phyloP scores from a whole-genome alignment of 2,329 filamentous ascomycete species.

The Gnomoniopsis smithogilvyi region DNA sequence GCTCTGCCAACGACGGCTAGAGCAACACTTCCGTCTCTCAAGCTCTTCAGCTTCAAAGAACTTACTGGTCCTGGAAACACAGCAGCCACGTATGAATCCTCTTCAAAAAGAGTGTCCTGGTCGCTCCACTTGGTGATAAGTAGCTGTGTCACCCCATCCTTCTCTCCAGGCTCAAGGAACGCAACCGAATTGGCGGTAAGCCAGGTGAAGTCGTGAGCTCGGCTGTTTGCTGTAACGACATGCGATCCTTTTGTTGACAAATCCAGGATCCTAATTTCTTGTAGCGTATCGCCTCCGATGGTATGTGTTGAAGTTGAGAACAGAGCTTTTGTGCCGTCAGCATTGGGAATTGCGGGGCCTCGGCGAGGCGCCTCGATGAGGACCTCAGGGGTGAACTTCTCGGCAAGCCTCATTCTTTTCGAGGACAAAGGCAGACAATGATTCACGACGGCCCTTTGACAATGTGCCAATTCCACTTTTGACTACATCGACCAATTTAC shows the following conservation, averaged over 20 bases:
- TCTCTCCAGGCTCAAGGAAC: constrained; percentile 27
- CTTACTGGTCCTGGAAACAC: constrained; percentile 31
- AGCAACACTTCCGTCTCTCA: constrained; percentile 32
- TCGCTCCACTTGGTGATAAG: constrained; percentile 21
- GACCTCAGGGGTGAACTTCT: constrained; percentile 22
- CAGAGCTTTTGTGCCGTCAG: constrained; percentile 33
- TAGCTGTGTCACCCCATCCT: constrained; percentile 29
- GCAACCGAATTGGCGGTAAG: constrained; percentile 31
- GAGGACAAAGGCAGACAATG: not conserved
- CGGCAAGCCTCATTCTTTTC: not conserved
- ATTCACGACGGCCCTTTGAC: not conserved
- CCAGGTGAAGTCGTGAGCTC: constrained; percentile 33
- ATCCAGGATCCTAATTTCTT: constrained; percentile 32
- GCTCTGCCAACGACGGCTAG: constrained; percentile 34
- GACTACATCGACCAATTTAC: not conserved
- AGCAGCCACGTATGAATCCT: constrained; percentile 25
- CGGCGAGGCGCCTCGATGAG: constrained; percentile 21
- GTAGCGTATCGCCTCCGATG: constrained; percentile 29
- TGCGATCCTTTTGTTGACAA: constrained; percentile 27
- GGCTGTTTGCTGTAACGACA: constrained; percentile 25
- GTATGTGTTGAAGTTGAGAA: constrained; percentile 34
- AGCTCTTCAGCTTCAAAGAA: constrained; percentile 30
- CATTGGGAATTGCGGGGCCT: constrained; percentile 31
- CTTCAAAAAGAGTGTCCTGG: constrained; percentile 18
- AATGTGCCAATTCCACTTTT: too few relatives aligned